phyloP scores from a whole-genome alignment of 257 asterid genomes.

The Solanum appendiculatum region DNA sequence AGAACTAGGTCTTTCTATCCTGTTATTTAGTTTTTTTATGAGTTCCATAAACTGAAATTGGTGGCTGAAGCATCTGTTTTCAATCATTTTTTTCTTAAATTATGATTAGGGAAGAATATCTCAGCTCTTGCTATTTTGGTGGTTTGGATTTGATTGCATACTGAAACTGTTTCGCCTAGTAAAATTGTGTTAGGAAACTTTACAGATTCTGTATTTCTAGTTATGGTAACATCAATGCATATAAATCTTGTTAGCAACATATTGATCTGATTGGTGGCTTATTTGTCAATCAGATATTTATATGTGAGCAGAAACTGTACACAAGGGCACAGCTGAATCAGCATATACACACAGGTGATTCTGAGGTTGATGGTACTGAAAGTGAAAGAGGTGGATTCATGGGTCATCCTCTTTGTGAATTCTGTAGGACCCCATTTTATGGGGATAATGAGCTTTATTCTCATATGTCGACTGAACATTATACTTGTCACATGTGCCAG shows the following conservation, averaged over 20 bases:
- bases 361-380: conserved; percentile 98
- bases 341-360: conserved; percentile 76
- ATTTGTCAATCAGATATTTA: conserved; percentile 50
- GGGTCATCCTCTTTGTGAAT: conserved; percentile 93
- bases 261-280: conserved; percentile 6
- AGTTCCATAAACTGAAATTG: neutral
- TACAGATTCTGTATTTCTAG: neutral
- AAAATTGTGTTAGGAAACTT: neutral
- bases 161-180: neutral
- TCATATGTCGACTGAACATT: conserved; percentile 95
- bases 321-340: conserved; percentile 74
- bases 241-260: neutral
- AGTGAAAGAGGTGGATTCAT: conserved; percentile 94
- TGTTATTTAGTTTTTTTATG: neutral
- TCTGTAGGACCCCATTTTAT: conserved; percentile 78
- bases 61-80: neutral
- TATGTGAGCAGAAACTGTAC: conserved; percentile 93
- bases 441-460: conserved; percentile 89
- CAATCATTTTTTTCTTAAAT: neutral
- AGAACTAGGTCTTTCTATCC: neutral
- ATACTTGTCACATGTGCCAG: conserved; percentile 91
- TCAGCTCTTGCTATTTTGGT: neutral
- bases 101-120: neutral
- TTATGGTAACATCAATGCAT: neutral
- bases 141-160: neutral